Conservation (phyloP, 2,329 filamentous ascomycete genomes). For the Westerdykella sp. region DNA sequence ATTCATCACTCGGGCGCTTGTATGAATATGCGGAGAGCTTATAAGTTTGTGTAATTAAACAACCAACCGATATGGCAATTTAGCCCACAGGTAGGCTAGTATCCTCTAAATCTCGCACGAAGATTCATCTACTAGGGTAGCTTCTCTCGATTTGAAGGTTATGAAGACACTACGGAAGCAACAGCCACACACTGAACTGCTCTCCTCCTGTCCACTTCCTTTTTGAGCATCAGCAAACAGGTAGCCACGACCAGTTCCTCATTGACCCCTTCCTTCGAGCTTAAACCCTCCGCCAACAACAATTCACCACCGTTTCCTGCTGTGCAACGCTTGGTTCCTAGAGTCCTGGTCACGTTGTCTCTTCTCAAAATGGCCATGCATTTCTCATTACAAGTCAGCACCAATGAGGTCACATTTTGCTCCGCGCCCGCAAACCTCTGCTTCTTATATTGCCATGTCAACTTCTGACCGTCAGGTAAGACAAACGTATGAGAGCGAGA, state of each 20-base stretch:
- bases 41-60: too few relatives aligned
- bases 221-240: conserved; percentile 58
- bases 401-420: conserved; percentile 16
- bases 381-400: conserved; percentile 11
- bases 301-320: conserved; percentile 44
- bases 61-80: too few relatives aligned
- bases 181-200: conserved; percentile 43
- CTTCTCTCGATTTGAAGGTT: too few relatives aligned
- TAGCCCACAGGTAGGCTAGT: too few relatives aligned
- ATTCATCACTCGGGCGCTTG: too few relatives aligned
- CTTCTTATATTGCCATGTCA: conserved; percentile 51
- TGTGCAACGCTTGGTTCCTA: conserved; percentile 30
- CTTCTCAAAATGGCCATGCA: conserved; percentile 38
- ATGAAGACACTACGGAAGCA: too few relatives aligned
- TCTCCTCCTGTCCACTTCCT: conserved; percentile 55
- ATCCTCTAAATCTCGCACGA: too few relatives aligned
- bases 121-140: too few relatives aligned
- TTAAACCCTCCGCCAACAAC: conserved; percentile 40
- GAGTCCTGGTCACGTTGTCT: conserved; percentile 38
- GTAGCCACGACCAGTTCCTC: conserved; percentile 51
- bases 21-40: too few relatives aligned
- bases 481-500: conserved; percentile 46
- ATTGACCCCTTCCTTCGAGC: conserved; percentile 18
- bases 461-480: conserved; percentile 44
- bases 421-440: conserved; percentile 10